Evolutionary conservation across 2,329 filamentous ascomycete genomes (phyloP).

Genomic region (Lanzia echinophila): DNA sequence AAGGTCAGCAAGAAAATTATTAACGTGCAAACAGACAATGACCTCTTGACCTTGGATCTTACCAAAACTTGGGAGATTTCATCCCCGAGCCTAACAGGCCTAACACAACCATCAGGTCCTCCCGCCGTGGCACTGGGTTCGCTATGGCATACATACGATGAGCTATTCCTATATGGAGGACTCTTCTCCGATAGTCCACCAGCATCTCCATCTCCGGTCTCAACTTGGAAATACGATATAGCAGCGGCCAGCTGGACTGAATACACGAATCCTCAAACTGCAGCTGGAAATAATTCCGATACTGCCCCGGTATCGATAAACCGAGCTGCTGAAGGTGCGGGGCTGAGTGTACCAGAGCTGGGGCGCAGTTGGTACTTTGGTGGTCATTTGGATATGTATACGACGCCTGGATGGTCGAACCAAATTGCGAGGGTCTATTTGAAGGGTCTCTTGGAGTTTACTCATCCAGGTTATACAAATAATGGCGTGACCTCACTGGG

Average conservation of each 20-base stretch:
- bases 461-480: constrained; percentile 64
- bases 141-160: constrained; percentile 66
- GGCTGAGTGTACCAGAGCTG: constrained; percentile 60
- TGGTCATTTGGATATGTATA: constrained; percentile 53
- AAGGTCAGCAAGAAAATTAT: neutral
- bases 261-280: constrained; percentile 53
- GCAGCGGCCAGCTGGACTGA: constrained; percentile 53
- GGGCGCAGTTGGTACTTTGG: constrained; percentile 74
- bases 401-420: constrained; percentile 58
- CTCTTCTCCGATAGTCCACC: constrained; percentile 61
- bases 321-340: constrained; percentile 66
- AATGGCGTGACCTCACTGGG: constrained; percentile 51
- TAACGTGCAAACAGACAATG: constrained; percentile 48
- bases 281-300: constrained; percentile 55
- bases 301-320: constrained; percentile 51
- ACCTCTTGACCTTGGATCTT: constrained; percentile 66
- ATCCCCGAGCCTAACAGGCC: constrained; percentile 54
- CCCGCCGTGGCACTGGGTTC: constrained; percentile 68
- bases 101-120: constrained; percentile 60
- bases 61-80: constrained; percentile 64
- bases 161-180: constrained; percentile 68
- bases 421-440: constrained; percentile 59
- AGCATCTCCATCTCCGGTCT: constrained; percentile 49
- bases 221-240: constrained; percentile 67
- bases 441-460: constrained; percentile 69